Conservation (phyloP, 192 early-diverging fungal genomes). For the Backusella mclennaniae region DNA sequence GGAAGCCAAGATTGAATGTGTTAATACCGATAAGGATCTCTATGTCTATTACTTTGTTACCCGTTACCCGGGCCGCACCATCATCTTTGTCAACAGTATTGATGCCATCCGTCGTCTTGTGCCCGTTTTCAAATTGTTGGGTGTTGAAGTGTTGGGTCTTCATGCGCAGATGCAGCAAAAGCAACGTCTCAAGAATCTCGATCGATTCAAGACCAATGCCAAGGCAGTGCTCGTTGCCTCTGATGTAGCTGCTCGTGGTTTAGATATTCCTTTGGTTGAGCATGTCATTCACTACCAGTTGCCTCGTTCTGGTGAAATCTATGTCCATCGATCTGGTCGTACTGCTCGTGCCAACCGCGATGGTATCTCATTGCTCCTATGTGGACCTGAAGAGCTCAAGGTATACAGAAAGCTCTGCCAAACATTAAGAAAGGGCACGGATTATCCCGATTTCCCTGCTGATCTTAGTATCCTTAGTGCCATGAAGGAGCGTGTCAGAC, state of each 20-base stretch:
- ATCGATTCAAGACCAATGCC: conserved; percentile 71
- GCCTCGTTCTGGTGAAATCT: conserved; percentile 89
- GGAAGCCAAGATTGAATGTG: conserved; percentile 87
- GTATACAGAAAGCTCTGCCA: conserved; percentile 82
- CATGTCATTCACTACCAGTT: conserved; percentile 96
- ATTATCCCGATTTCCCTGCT: conserved; percentile 77
- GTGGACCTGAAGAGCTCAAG: conserved; percentile 79
- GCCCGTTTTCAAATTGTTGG: conserved; percentile 76
- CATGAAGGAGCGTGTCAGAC: conserved; percentile 72
- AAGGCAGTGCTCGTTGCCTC: conserved; percentile 87
- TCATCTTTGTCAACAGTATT: conserved; percentile 97
- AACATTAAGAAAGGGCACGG: conserved; percentile 73
- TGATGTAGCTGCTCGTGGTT: conserved; percentile 94
- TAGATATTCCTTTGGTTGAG: conserved; percentile 92
- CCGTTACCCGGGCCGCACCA: conserved; percentile 83
- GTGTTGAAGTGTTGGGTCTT: conserved; percentile 73
- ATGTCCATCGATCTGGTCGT: conserved; percentile 93
- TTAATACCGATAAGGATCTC: conserved; percentile 79
- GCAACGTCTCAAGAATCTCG: conserved; percentile 91
- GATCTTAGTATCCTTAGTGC: conserved; percentile 66
- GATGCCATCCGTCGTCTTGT: conserved; percentile 87
- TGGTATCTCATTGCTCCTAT: conserved; percentile 82
- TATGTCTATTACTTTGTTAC: conserved; percentile 87
- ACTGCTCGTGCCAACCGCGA: conserved; percentile 86
- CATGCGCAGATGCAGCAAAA: conserved; percentile 98